Percentiles rank a stretch among this genome's conserved stretches.
phyloP scores from a whole-genome alignment of 495 filamentous ascomycete species.

The Hypoxylon subgilvum region DNA sequence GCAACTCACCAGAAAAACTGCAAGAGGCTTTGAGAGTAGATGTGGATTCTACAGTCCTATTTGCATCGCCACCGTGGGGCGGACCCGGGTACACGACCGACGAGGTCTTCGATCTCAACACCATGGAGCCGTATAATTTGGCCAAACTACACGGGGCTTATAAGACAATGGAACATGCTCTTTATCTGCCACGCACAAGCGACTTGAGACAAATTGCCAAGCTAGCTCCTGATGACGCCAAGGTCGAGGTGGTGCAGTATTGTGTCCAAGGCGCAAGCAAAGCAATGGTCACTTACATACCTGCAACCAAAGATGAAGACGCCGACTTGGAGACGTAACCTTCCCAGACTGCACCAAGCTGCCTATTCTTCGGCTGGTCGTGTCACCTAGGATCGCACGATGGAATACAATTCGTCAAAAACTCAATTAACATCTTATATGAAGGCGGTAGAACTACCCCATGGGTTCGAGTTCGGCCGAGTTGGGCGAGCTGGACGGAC shows the following conservation, averaged over 20 bases:
- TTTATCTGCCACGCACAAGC: slow-evolving; percentile 89
- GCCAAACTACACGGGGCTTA: slow-evolving; percentile 66
- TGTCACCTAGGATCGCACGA: background rate
- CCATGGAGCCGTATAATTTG: slow-evolving; percentile 86
- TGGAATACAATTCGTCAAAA: background rate
- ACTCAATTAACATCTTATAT: slow-evolving; percentile 12
- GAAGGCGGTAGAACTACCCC: slow-evolving; percentile 11
- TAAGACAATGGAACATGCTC: slow-evolving; percentile 58
- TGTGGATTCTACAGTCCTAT: slow-evolving; percentile 63
- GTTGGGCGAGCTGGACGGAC: background rate
- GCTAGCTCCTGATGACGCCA: slow-evolving; percentile 51
- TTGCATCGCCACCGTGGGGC: slow-evolving; percentile 95
- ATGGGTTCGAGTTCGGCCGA: slow-evolving; percentile 3
- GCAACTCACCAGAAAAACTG: slow-evolving; percentile 31
- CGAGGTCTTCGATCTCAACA: slow-evolving; percentile 79
- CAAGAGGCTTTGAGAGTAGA: slow-evolving; percentile 47
- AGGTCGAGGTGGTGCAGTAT: slow-evolving; percentile 82
- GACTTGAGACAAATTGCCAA: slow-evolving; percentile 82
- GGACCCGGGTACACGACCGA: slow-evolving; percentile 81
- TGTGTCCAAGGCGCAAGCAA: slow-evolving; percentile 91
- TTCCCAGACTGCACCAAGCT: background rate
- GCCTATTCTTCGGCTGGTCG: background rate
- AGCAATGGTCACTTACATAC: slow-evolving; percentile 63
- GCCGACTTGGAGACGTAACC: slow-evolving; percentile 19
- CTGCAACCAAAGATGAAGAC: slow-evolving; percentile 37